Percentiles rank a stretch among this genome's conserved stretches.
These are phyloP conservation scores for Termitomyces sp. DNA, from an alignment of 768 basidiomycete species.

Conservation along the genomic window DNA sequence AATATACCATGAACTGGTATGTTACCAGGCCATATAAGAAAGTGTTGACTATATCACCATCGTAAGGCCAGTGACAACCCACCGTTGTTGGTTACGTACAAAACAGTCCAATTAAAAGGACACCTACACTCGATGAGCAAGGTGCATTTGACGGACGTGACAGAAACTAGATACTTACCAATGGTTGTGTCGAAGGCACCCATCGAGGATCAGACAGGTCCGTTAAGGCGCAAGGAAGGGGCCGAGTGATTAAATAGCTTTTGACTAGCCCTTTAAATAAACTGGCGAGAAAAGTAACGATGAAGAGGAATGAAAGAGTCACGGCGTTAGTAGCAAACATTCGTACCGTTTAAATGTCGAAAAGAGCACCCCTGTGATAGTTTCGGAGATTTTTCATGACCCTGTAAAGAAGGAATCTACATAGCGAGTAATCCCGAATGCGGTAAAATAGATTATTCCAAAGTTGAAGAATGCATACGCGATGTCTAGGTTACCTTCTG, in stretches of 20 bases:
- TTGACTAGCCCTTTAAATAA: neutral
- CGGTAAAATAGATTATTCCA: neutral
- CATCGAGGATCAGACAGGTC: constrained; percentile 6
- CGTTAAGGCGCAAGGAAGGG: neutral
- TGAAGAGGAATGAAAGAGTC: constrained; percentile 8
- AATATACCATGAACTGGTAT: constrained; percentile 32
- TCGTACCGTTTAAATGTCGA: neutral
- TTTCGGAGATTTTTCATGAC: neutral
- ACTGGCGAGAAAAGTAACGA: neutral
- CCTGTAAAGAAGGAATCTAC: neutral
- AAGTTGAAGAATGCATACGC: neutral
- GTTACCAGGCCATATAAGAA: constrained; percentile 30
- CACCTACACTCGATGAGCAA: constrained; percentile 12
- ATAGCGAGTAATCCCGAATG: neutral
- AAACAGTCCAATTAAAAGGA: constrained; percentile 20
- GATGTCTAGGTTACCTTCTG: neutral
- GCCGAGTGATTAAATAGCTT: neutral
- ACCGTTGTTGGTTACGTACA: constrained; percentile 12
- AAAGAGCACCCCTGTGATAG: neutral
- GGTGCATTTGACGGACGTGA: neutral
- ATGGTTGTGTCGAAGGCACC: constrained; percentile 22
- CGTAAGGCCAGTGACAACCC: neutral
- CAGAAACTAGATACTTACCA: constrained; percentile 12
- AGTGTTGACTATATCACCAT: constrained; percentile 17
- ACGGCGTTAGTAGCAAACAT: neutral